Evolutionary conservation across 176 grass and related monocot species (phyloP), one percentile per base, ranked within the genome.

Genomic region (Aegilops longissima): DNA sequence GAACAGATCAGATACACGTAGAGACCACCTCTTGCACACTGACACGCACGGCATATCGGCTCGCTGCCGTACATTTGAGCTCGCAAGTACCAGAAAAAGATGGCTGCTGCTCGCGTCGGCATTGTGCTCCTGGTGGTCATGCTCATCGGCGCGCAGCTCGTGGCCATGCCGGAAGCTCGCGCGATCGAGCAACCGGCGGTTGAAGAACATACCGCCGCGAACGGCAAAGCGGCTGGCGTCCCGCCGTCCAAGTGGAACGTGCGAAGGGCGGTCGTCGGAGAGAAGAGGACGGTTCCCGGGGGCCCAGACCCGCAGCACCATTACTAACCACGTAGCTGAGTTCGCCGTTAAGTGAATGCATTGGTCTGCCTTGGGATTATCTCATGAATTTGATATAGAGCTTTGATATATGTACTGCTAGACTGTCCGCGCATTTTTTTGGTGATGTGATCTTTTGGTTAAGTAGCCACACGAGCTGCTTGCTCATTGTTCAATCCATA

Each of bases 281-380:
- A 58, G 3, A 86, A 90, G 79, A 78, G 89, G 14, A 79, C 38
- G 36, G 84, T 83, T 35, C 88, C 89, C 18, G 84, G 84, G 2
- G 89, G 89, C 21, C 73, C 89, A 21, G 84, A 90, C 17, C 84
- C 84, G 9, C 89, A 86, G 31, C 84, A 90, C 29, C 89, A 90
- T 38, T 56, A 78, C 23, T 86, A 80, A 51, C 4, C 12, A 52
- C 49, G 2, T 73, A 23, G 35, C 35, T 73, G 21, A 0, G 21
- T 25, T 73, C 5, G 5, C 11, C 0, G n/a, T 13, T 12, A 2
- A 24, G 5, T 25, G 12, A 40, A 73, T 73, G 63, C 38, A 45
- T 44, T 24, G 10, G 70, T 73, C 70, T 1, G 5, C 38, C 70
- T 16, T 45, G 39, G 70, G 12, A 27, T 44, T 40, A 11, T n/a